Conservation (phyloP, 768 basidiomycete species). For the Panellus pusillus region DNA sequence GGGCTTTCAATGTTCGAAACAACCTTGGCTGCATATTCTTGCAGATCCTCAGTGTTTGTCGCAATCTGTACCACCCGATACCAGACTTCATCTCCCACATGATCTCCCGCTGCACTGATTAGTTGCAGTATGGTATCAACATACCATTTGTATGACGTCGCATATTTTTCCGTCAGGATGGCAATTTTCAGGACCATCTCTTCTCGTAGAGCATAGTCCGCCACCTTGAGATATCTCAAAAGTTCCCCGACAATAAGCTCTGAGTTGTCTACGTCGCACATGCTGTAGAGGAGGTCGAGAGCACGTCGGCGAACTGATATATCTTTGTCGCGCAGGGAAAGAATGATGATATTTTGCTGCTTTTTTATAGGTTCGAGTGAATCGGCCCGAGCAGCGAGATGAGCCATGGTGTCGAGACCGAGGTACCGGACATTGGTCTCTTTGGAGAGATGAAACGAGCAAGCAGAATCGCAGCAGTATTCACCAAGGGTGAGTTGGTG, state of each 20-base stretch:
- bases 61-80: slow-evolving; percentile 98
- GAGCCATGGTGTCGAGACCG: slow-evolving; percentile 97
- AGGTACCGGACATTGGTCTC: slow-evolving; percentile 99
- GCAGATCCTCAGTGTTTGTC: slow-evolving; percentile 96
- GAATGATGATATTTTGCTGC: slow-evolving; percentile 94
- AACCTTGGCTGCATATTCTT: slow-evolving; percentile 93
- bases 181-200: slow-evolving; percentile 99
- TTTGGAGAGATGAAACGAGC: slow-evolving; percentile 97
- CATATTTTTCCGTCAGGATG: slow-evolving; percentile 98
- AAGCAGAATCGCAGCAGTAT: slow-evolving; percentile 84
- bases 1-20: slow-evolving; percentile 85
- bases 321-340: slow-evolving; percentile 93
- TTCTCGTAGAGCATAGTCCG: slow-evolving; percentile 94
- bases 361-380: slow-evolving; percentile 90
- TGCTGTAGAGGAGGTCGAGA: slow-evolving; percentile 94
- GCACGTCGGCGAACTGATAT: slow-evolving; percentile 94
- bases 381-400: slow-evolving; percentile 92
- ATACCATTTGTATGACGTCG: slow-evolving; percentile 97
- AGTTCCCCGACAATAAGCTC: slow-evolving; percentile 95
- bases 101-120: slow-evolving; percentile 95
- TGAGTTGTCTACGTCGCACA: slow-evolving; percentile 98
- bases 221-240: slow-evolving; percentile 89
- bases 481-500: slow-evolving; percentile 84
- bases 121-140: slow-evolving; percentile 96
- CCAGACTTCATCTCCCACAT: slow-evolving; percentile 99